Percentiles rank a stretch among this genome's conserved stretches.
phyloP scores from a whole-genome alignment of 2,329 filamentous ascomycete species.

The Penicillium freii region DNA sequence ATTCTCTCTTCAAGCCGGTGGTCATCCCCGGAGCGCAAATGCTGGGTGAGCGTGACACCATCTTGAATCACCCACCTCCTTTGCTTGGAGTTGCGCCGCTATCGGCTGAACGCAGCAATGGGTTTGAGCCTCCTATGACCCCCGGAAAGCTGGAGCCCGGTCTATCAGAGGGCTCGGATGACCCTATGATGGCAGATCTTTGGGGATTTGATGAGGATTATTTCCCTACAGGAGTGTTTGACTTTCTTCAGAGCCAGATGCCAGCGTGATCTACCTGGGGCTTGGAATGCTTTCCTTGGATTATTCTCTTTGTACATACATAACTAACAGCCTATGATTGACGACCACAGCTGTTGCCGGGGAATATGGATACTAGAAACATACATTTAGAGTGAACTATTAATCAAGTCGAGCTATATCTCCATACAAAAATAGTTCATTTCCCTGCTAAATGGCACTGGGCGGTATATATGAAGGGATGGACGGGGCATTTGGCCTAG shows the following conservation, averaged over 20 bases:
- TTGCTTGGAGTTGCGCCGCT: constrained; percentile 39
- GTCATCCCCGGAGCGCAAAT: constrained; percentile 39
- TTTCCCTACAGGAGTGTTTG: constrained; percentile 44
- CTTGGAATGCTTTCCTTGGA: background rate
- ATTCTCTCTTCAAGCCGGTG: constrained; percentile 38
- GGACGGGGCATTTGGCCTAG: background rate
- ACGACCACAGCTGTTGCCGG: constrained; percentile 8
- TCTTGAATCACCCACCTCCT: constrained; percentile 38
- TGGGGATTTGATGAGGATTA: constrained; percentile 45
- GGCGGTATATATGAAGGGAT: background rate
- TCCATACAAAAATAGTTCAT: too few species aligned
- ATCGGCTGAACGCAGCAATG: constrained; percentile 40
- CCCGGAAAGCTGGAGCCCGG: constrained; percentile 28
- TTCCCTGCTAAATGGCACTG: background rate
- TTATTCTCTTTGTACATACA: constrained; percentile 17
- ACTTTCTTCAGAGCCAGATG: constrained; percentile 44
- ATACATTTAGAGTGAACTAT: background rate
- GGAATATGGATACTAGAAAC: background rate
- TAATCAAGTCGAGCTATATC: background rate
- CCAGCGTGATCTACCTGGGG: constrained; percentile 30
- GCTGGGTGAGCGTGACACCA: constrained; percentile 38
- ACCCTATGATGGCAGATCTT: constrained; percentile 43
- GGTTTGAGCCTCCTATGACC: constrained; percentile 20
- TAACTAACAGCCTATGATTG: constrained; percentile 6
- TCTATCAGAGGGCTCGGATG: constrained; percentile 38